Evolutionary conservation across 2,329 filamentous ascomycete species (phyloP).

Genomic region (Claviceps spartinae): DNA sequence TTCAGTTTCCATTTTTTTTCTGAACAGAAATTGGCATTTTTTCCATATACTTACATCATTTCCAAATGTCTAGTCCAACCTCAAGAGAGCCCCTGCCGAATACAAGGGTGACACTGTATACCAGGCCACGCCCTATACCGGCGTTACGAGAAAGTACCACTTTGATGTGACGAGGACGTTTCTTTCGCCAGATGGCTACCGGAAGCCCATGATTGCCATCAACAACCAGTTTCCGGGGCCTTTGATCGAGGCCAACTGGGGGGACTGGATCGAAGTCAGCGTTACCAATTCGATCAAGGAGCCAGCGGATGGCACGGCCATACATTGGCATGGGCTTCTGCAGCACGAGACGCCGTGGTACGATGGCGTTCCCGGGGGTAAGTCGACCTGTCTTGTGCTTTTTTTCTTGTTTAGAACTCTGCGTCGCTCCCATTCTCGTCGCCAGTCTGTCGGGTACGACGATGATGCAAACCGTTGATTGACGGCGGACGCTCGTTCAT

Average conservation of each 20-base stretch:
- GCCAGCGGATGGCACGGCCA: constrained; percentile 40
- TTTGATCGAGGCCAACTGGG: constrained; percentile 39
- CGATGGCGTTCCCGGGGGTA: constrained; percentile 35
- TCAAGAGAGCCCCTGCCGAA: neutral
- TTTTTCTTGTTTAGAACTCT: constrained; percentile 14
- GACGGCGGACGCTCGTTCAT: neutral
- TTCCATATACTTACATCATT: too few relatives aligned
- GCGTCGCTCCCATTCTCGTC: too few relatives aligned
- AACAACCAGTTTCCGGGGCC: constrained; percentile 49
- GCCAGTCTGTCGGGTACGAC: too few relatives aligned
- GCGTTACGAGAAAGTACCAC: constrained; percentile 2
- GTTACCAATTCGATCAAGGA: constrained; percentile 35
- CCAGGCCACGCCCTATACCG: neutral
- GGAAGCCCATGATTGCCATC: constrained; percentile 25
- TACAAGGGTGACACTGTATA: neutral
- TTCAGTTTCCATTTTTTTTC: too few relatives aligned
- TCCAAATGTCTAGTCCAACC: neutral
- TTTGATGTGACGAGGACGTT: neutral
- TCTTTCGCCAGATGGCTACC: neutral
- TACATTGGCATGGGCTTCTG: constrained; percentile 51
- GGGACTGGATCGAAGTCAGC: constrained; percentile 33
- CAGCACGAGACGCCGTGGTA: constrained; percentile 39
- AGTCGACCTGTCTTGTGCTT: neutral
- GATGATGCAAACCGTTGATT: neutral
- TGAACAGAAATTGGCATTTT: too few relatives aligned